These are phyloP conservation scores for Elymus sibiricus DNA, from an alignment of 176 grass and related monocot species.

Conservation along the genomic window DNA sequence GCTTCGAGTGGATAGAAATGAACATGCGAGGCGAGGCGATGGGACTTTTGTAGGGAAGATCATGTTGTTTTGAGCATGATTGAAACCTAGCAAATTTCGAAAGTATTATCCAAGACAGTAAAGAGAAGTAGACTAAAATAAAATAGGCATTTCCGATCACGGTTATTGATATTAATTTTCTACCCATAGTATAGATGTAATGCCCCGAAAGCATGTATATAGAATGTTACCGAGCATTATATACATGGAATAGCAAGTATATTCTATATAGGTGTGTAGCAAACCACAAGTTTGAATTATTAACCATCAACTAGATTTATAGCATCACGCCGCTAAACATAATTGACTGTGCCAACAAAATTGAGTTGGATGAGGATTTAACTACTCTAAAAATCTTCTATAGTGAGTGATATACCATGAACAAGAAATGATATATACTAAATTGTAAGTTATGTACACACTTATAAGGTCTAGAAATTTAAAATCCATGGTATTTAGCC, in stretches of 20 bases:
- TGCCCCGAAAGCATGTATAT: background rate
- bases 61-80: too few relatives aligned
- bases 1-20: too few relatives aligned
- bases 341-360: background rate
- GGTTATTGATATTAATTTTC: too few relatives aligned
- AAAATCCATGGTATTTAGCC: background rate
- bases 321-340: background rate
- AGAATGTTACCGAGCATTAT: background rate
- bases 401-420: background rate
- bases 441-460: background rate
- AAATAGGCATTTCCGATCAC: too few relatives aligned
- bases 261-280: background rate
- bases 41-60: too few relatives aligned
- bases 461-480: background rate
- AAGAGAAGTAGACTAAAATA: too few relatives aligned
- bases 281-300: background rate
- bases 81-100: too few relatives aligned
- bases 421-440: background rate
- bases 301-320: background rate
- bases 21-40: too few relatives aligned
- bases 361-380: background rate
- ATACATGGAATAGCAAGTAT: background rate
- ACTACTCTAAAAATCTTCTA: background rate
- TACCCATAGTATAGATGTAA: too few relatives aligned
- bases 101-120: too few relatives aligned